Conservation (phyloP, 768 basidiomycete genomes). For the Mycena filopes region DNA sequence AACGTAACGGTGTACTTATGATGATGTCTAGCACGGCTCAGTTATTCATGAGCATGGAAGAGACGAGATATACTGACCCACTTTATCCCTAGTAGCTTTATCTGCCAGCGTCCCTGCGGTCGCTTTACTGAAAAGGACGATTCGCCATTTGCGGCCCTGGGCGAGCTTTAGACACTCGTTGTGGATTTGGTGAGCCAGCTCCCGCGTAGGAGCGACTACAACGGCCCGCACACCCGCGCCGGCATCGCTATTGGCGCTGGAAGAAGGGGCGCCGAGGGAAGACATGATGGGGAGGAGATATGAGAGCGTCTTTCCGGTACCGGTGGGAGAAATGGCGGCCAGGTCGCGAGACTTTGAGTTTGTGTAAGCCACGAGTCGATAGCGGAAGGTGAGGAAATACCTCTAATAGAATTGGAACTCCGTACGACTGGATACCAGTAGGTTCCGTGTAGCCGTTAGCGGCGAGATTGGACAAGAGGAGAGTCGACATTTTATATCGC, state of each 20-base stretch:
- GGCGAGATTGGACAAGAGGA: conserved; percentile 71
- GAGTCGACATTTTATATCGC: conserved; percentile 67
- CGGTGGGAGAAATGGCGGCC: conserved; percentile 95
- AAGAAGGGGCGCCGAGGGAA: conserved; percentile 62
- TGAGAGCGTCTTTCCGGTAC: conserved; percentile 95
- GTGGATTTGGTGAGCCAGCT: conserved; percentile 95
- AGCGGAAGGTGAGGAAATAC: conserved; percentile 49
- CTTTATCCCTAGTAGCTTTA: conserved; percentile 77
- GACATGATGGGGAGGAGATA: conserved; percentile 89
- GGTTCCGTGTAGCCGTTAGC: conserved; percentile 71
- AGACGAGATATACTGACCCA: conserved; percentile 61
- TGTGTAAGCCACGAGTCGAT: conserved; percentile 16
- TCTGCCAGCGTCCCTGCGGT: conserved; percentile 85
- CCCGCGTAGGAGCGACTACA: conserved; percentile 91
- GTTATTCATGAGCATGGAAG: neutral
- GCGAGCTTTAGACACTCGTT: conserved; percentile 89
- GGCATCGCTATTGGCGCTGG: conserved; percentile 54
- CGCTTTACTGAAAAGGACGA: conserved; percentile 88
- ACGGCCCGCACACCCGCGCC: conserved; percentile 79
- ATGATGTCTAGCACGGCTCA: conserved; percentile 74
- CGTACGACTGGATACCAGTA: conserved; percentile 85
- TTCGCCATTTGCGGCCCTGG: conserved; percentile 84
- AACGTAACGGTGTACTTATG: conserved; percentile 90
- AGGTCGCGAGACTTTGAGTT: conserved; percentile 77
- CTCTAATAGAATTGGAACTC: conserved; percentile 83